Conservation (phyloP, 2,329 filamentous ascomycete species). For the Penicillium nordicum region DNA sequence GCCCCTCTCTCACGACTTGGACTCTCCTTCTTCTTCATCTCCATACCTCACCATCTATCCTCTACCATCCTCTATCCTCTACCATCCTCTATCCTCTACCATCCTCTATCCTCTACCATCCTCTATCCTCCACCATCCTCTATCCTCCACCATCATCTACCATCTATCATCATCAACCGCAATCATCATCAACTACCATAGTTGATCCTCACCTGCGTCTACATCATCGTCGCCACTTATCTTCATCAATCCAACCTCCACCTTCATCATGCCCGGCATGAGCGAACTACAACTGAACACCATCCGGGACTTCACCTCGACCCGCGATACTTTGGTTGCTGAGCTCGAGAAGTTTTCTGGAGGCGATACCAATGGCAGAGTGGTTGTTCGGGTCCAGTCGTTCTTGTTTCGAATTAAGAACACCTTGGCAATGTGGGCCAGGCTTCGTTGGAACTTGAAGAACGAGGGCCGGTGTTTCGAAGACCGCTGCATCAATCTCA, state of each 20-base stretch:
- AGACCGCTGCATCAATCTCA: background rate
- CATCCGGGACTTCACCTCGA: background rate
- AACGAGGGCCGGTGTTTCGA: background rate
- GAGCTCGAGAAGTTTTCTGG: background rate
- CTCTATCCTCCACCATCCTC: too few relatives aligned
- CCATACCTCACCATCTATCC: background rate
- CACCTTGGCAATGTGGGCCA: background rate
- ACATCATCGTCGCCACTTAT: too few relatives aligned
- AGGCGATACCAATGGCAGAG: background rate
- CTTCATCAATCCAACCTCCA: too few relatives aligned
- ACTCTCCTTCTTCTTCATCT: background rate
- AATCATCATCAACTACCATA: too few relatives aligned
- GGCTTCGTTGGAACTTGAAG: background rate
- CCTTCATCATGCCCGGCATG: background rate
- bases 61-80: background rate
- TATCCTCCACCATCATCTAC: too few relatives aligned
- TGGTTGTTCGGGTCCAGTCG: background rate
- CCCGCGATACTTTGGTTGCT: background rate
- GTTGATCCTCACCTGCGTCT: too few relatives aligned
- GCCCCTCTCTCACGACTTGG: background rate
- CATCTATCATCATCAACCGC: too few relatives aligned
- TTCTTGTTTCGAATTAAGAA: background rate
- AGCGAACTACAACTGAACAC: background rate
- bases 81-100: too few relatives aligned
- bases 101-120: background rate